Evolutionary conservation across 2,329 filamentous ascomycete species (phyloP).

Genomic region (Tolypocladium nubicola): DNA sequence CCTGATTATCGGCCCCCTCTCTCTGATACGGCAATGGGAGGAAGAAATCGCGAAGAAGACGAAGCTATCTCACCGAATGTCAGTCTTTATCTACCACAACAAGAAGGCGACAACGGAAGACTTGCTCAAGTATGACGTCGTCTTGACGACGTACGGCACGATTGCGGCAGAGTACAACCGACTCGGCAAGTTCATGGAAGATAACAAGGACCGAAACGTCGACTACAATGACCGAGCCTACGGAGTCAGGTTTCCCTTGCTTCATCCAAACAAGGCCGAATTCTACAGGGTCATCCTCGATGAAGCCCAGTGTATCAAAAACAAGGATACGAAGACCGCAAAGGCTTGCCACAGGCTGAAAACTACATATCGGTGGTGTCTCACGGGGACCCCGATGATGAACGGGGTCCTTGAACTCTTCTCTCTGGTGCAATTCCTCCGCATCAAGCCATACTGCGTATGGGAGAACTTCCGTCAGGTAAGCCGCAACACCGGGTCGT

Average conservation of each 20-base stretch:
- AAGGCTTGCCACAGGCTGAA: slow-evolving; percentile 56
- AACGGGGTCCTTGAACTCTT: slow-evolving; percentile 71
- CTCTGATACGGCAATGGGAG: slow-evolving; percentile 76
- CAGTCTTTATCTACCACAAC: slow-evolving; percentile 60
- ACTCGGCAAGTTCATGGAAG: slow-evolving; percentile 40
- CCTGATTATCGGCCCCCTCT: slow-evolving; percentile 73
- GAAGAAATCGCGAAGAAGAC: slow-evolving; percentile 66
- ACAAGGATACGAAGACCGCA: slow-evolving; percentile 61
- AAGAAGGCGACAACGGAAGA: slow-evolving; percentile 52
- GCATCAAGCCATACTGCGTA: slow-evolving; percentile 63
- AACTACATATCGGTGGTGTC: slow-evolving; percentile 65
- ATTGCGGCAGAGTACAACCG: slow-evolving; percentile 53
- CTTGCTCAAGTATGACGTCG: slow-evolving; percentile 60
- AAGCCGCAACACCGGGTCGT: slow-evolving; percentile 12
- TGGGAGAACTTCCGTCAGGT: slow-evolving; percentile 50
- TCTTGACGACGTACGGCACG: slow-evolving; percentile 83
- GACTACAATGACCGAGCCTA: slow-evolving; percentile 25
- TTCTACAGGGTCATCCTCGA: slow-evolving; percentile 80
- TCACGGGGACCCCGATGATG: slow-evolving; percentile 84
- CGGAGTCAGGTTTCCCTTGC: slow-evolving; percentile 37
- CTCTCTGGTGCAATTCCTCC: slow-evolving; percentile 66
- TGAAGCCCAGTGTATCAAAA: slow-evolving; percentile 77
- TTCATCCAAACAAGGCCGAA: slow-evolving; percentile 47
- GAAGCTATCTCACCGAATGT: slow-evolving; percentile 45
- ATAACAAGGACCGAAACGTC: slow-evolving; percentile 29